Evolutionary conservation across 1,284 basidiomycete genomes (phyloP).

Genomic region (Trametes polyzona): DNA sequence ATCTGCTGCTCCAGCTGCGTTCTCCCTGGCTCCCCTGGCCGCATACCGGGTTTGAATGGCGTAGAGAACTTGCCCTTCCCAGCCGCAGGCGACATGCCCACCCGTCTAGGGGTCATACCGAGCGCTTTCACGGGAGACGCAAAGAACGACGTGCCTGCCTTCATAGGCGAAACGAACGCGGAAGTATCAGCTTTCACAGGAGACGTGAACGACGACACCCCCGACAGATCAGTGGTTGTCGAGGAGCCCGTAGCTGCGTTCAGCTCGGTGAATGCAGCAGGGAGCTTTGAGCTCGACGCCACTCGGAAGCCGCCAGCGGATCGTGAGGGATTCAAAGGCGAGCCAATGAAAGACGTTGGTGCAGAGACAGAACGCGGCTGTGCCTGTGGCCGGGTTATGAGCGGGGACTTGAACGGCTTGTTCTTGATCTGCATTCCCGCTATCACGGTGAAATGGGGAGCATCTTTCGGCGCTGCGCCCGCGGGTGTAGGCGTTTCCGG

Average conservation of each 20-base stretch:
- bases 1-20: conserved; percentile 35
- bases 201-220: conserved; percentile 31
- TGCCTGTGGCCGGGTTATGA: conserved; percentile 31
- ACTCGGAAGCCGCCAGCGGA: conserved; percentile 2
- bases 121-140: conserved; percentile 39
- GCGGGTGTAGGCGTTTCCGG: conserved; percentile 31
- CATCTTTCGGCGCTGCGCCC: conserved; percentile 27
- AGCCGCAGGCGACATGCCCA: conserved; percentile 8
- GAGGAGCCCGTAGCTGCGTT: conserved; percentile 16
- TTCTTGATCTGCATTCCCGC: conserved; percentile 31
- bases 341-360: conserved; percentile 26
- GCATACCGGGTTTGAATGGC: conserved; percentile 68
- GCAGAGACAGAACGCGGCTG: conserved; percentile 17
- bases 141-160: conserved; percentile 27
- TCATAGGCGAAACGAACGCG: conserved; percentile 36
- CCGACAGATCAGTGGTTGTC: conserved; percentile 32
- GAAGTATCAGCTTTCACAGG: conserved; percentile 27
- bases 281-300: conserved; percentile 12
- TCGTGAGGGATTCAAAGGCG: conserved; percentile 38
- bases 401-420: conserved; percentile 63
- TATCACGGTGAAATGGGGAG: conserved; percentile 7
- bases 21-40: conserved; percentile 56
- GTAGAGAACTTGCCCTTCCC: conserved; percentile 57
- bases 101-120: conserved; percentile 40
- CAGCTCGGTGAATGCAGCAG: conserved; percentile 22